Evolutionary conservation across 2,329 filamentous ascomycete species (phyloP), one percentile per base, ranked within the genome.

Genomic region (Nigrospora osmanthi): DNA sequence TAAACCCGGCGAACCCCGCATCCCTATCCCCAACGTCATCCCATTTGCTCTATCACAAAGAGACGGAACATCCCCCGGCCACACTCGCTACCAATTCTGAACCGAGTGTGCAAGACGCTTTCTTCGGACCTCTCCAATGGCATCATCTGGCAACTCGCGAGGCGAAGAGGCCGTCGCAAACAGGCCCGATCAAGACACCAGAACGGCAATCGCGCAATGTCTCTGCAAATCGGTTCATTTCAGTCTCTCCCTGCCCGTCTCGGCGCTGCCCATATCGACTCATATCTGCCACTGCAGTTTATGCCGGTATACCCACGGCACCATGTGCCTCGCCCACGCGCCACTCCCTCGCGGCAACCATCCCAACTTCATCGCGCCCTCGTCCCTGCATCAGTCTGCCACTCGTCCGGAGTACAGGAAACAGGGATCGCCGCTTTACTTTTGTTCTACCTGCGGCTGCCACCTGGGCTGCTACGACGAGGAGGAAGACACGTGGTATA

Each of bases 381-480:
- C 35, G 5, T 28, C 36, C 37, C 41, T 34, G 11, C 28, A 49
- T 14, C 38, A 42, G 30, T 38, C 37, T 4, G 39, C 40, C 4
- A 15, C 40, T 11, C 12, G 12, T 7, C 46, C 46, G 13, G 17
- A 13, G n/a, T 23, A 16, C 28, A n/a, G 39, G 6, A 35, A 17
- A 4, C 2, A 10, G 13, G 11, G n/a, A 3, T 34, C 15, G 10
- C 16, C 9, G 10, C 40, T 28, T 1, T 32, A 41, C 14, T 46
- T 48, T 33, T 48, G 43, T 13, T 46, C 47, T 2, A 40, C 43
- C 2, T 46, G 47, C 23, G 46, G 46, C 12, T 45, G 43, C n/a
- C 47, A 48, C 28, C 40, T 48, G 32, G 47, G 47, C n/a, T 44
- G 40, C 15, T 16, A 17, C 28, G 35, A n/a, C 31, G 28, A 30